Base-by-base conservation (phyloP, 2,329 filamentous ascomycete species). In the Stachybotrys chartarum region DNA sequence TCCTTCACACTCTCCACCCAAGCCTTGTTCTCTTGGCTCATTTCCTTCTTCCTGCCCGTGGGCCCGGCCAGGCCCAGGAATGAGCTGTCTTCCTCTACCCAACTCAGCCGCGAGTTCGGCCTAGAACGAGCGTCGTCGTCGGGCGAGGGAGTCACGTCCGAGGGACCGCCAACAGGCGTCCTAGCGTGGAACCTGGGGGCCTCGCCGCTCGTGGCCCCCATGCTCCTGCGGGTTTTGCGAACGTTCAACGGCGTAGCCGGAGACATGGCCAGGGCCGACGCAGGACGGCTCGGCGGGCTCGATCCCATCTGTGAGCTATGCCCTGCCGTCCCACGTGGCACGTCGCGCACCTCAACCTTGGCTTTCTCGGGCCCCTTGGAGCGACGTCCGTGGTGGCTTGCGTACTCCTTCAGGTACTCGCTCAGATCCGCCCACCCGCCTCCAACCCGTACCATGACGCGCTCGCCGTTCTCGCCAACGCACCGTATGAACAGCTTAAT, bases 361-460 rank as follows among this genome's bases (percentile, higher is more conserved):
- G 78, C 74, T 51, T 78, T 77, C 11, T 68, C 68, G 32, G 67
- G 65, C 54, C 71, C 71, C 57, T 74, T 70, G 53, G 81, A 81
- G 47, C 83, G 85, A n/a, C 90, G 86, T 48, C 90, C 89, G 68
- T 99, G 94, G 67, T 99, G 94, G 57, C 86, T 85, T 7, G 91
- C 92, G 65, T 97, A 99, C 69, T 96, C 91, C 63, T 91, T 88
- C 47, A 99, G 79, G 66, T 97, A 99, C 70, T 97, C 94, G 44
- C 89, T 93, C 18, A 99, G 77, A 70, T 99, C 94, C 14, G 92
- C 91, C 94, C 94, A 99, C n/a, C 94, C 94, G 57, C 94, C 94
- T 12, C 94, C 94, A 12, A 99, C 93, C 42, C 94, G 88, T 7
- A 99, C 94, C 94, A 99, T 97, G 58, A 97, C 91, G 53, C 94